Base-by-base conservation (phyloP, 345 rosid genomes). In the Camelina hispida region DNA sequence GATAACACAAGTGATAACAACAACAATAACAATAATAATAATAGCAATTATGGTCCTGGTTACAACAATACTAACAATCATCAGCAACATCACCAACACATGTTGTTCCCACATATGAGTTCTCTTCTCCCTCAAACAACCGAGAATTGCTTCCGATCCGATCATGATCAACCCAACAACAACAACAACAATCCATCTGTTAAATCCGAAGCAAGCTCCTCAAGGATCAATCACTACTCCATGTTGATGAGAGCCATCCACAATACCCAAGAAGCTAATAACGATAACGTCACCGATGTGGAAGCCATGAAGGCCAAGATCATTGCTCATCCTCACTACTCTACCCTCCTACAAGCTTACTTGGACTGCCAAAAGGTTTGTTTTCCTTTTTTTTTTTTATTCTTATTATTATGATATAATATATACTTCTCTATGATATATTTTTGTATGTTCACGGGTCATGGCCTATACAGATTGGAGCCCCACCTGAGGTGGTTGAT, bases 241-340 rank as follows among this genome's bases (percentile, higher is more conserved):
- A 70, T 85, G 50, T 61, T 89, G 74, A 84, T 87, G 85, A 88
- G 73, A 46, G 55, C 74, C 23, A 74, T 78, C 54, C 81, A 84
- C 59, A 83, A 84, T 23, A 85, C 69, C 6, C 89, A 87, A 64
- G 86, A 82, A 18, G 81, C 79, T 52, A 81, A 83, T 47, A 62
- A 62, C 18, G 54, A 63, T 15, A 62, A 62, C 54, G 91, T 90
- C 15, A 23, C 46, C 38, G 73, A 78, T 63, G 84, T 71, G 0
- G 98, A 92, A 66, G 92, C 88, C 48, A 89, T 95, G 72, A 95
- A 95, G 77, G 96, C 98, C 35, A 95, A 95, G 83, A 95, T 95
- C 79, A 83, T 95, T 6, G 86, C 97, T 46, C 99, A 95, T 69
- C 97, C 98, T 68, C 96, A 92, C 73, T 95, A 90, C 75, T 84